Percentiles rank a stretch among this genome's conserved stretches.
Evolutionary conservation across 495 filamentous ascomycete genomes (phyloP).

Genomic region (Xylaria palmicola): DNA sequence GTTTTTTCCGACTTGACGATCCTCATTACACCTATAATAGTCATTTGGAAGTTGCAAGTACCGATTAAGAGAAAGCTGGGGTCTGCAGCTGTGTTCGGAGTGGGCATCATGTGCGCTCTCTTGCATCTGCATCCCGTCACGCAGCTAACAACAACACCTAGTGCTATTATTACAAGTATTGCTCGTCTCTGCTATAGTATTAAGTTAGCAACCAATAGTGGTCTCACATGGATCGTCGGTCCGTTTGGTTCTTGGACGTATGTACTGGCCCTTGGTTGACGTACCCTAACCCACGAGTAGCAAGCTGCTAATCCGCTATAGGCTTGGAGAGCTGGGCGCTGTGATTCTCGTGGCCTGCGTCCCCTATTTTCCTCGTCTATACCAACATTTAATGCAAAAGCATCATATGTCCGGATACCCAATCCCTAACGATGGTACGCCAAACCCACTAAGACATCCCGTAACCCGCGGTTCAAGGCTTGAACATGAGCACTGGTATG

Average conservation of each 20-base stretch:
- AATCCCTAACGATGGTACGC: background rate
- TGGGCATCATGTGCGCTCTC: conserved; percentile 26
- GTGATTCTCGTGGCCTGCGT: conserved; percentile 17
- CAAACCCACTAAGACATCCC: too few relatives aligned
- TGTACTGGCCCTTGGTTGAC: background rate
- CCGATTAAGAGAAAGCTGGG: conserved; percentile 30
- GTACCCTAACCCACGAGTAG: background rate
- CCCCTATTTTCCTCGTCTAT: conserved; percentile 6
- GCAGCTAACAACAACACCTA: background rate
- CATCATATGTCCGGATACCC: background rate
- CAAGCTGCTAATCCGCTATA: background rate
- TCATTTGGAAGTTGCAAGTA: conserved; percentile 31
- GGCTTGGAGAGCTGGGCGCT: conserved; percentile 11
- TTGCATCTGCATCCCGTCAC: background rate
- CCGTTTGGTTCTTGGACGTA: conserved; percentile 11
- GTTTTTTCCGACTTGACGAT: conserved; percentile 40
- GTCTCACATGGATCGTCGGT: conserved; percentile 3
- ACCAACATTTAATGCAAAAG: background rate
- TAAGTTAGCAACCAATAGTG: background rate
- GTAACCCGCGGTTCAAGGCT: too few relatives aligned
- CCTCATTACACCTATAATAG: conserved; percentile 34
- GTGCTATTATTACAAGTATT: conserved; percentile 12
- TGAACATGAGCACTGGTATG: too few relatives aligned
- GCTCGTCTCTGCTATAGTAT: conserved; percentile 14
- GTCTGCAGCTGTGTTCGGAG: conserved; percentile 25